Percentiles rank a stretch among this genome's conserved stretches.
Conservation (phyloP, 2,329 filamentous ascomycete species). For the Diaporthe destruens region DNA sequence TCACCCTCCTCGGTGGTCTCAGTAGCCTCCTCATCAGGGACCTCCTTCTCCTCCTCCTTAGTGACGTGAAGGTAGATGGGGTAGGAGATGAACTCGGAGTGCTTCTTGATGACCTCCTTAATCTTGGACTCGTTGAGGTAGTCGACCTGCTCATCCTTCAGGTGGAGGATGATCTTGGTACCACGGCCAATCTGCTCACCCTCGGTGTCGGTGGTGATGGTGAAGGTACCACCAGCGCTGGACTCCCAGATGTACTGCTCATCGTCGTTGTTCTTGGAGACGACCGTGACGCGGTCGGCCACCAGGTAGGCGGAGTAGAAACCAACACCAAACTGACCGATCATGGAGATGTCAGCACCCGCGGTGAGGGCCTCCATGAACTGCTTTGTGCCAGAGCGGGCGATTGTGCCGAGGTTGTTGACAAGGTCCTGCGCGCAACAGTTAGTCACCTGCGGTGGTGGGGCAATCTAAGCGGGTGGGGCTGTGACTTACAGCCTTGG, state of each 20-base stretch:
- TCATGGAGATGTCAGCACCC: constrained; percentile 99
- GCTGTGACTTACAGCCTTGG: constrained; percentile 87
- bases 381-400: constrained; percentile 99
- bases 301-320: constrained; percentile 99
- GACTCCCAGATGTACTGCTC: constrained; percentile 99
- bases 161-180: constrained; percentile 97
- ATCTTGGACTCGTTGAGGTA: constrained; percentile 99
- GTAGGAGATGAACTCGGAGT: constrained; percentile 99
- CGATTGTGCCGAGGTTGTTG: constrained; percentile 99
- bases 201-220: constrained; percentile 88
- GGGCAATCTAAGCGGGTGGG: neutral
- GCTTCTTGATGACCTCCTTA: constrained; percentile 99
- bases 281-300: constrained; percentile 92
- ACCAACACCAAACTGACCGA: constrained; percentile 99
- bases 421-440: constrained; percentile 82
- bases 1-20: constrained; percentile 76
- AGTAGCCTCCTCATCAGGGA: constrained; percentile 87
- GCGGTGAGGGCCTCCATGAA: constrained; percentile 99
- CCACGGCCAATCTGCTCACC: constrained; percentile 92
- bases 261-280: constrained; percentile 99
- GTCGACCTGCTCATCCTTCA: constrained; percentile 99
- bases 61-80: constrained; percentile 99
- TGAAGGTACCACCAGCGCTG: constrained; percentile 96
- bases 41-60: constrained; percentile 99
- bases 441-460: neutral